Evolutionary conservation across 139 green algal species (phyloP), one percentile per base, ranked within the genome.

Genomic region (Zygnema circumcarinatum): DNA sequence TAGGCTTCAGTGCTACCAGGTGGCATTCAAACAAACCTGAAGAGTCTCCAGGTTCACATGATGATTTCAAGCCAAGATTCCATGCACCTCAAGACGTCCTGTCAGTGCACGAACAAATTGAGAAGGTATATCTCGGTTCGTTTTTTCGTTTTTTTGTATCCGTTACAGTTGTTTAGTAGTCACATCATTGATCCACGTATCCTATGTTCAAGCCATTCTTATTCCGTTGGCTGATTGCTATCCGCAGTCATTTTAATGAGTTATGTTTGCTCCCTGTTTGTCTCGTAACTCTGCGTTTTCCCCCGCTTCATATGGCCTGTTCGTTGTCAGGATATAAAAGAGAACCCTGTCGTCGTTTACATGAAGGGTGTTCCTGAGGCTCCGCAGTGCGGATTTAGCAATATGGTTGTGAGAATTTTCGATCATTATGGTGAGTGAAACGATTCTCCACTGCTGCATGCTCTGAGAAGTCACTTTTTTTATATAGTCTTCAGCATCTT

Each of bases 351-450:
- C 0, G 96, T 98, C 85, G 84, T 99, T 0, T 99, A 97, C 93
- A 98, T 98, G 96, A 98, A 98, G 94, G 96, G 90, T 84, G 87
- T 85, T 73, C 96, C 92, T 76, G 87, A 93, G 38, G 92, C 93
- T 11, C 96, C 96, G 0, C 92, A 95, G 90, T 99, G 96, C 72
- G 96, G 96, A 38, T 99, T 99, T 92, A 97, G 94, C 90, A 96
- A 95, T 79, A 96, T 95, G 92, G 96, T 94, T 21, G 96, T 94
- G 90, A 88, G 89, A 20, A 95, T 99, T 42, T 89, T 99, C 0
- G 90, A 84, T 35, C 35, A 84, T 33, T 22, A 78, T 62, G 67
- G 79, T 86, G n/a, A 84, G 35, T 39, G 22, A 40, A 33, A 11
- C 16, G 29, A 20, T 11, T 31, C 21, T 11, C 11, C 16, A 31